These are phyloP conservation scores for Trichocomaceae sp. DNA, from an alignment of 2,329 filamentous ascomycete genomes.

Conservation along the genomic window DNA sequence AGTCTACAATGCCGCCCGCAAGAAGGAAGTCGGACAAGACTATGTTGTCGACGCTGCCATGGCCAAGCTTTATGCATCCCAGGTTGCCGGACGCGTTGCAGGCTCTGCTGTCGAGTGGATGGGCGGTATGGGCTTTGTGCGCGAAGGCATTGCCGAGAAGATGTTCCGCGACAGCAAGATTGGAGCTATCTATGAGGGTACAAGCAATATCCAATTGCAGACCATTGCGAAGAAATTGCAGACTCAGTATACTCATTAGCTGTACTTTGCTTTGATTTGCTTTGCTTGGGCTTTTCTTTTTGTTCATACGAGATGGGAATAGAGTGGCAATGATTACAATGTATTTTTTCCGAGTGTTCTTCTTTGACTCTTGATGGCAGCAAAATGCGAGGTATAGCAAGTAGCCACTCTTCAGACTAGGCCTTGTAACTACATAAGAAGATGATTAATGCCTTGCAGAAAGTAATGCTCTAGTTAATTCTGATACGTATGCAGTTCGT, in stretches of 20 bases:
- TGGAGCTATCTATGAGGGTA: conserved; percentile 91
- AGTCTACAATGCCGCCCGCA: conserved; percentile 91
- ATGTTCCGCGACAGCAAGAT: conserved; percentile 98
- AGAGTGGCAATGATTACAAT: neutral
- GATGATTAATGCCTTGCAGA: no score
- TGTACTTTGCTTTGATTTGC: neutral
- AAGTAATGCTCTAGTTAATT: no score
- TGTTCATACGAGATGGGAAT: neutral
- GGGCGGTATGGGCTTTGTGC: conserved; percentile 98
- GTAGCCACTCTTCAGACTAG: no score
- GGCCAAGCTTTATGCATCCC: conserved; percentile 92
- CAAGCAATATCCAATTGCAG: conserved; percentile 60
- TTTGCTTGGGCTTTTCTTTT: neutral
- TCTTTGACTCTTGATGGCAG: no score
- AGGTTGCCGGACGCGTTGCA: conserved; percentile 82
- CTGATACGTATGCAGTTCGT: no score
- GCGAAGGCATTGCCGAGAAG: conserved; percentile 96
- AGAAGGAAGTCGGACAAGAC: conserved; percentile 95
- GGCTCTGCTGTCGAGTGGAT: conserved; percentile 95
- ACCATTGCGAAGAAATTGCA: conserved; percentile 66
- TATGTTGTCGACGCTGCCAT: conserved; percentile 96
- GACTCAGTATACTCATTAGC: conserved; percentile 58
- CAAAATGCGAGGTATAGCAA: no score
- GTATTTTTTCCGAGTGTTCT: no score
- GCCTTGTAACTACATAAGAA: no score